These are phyloP conservation scores for Helotiales sp. DNA, from an alignment of 2,329 filamentous ascomycete genomes.

Conservation along the genomic window DNA sequence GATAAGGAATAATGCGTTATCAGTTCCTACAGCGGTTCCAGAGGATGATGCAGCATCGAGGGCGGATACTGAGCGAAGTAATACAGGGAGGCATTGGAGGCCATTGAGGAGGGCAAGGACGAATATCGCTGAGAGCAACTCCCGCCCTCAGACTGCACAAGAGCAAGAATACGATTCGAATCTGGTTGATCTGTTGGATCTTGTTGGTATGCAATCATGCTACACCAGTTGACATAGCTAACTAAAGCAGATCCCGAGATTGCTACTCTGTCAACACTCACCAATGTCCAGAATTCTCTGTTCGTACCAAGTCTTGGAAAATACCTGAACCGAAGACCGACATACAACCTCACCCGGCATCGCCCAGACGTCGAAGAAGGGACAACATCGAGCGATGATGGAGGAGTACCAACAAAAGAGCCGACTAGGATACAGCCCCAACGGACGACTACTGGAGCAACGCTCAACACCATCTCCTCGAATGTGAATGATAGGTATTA, in stretches of 20 bases:
- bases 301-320: constrained; percentile 81
- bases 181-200: constrained; percentile 67
- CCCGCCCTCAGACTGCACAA: not conserved
- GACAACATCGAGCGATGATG: constrained; percentile 8
- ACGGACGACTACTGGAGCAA: constrained; percentile 24
- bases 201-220: constrained; percentile 55
- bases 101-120: constrained; percentile 23
- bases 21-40: not conserved
- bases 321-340: constrained; percentile 74
- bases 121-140: constrained; percentile 12
- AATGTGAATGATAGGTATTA: constrained; percentile 70
- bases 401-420: constrained; percentile 6
- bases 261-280: constrained; percentile 77
- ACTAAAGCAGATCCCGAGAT: constrained; percentile 45
- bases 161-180: constrained; percentile 56
- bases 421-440: constrained; percentile 16
- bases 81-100: constrained; percentile 4
- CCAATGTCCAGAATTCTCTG: constrained; percentile 87
- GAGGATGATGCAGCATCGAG: not conserved
- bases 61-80: not conserved
- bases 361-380: constrained; percentile 32
- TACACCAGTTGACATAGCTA: not conserved
- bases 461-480: constrained; percentile 62
- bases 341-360: constrained; percentile 67
- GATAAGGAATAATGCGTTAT: not conserved